Evolutionary conservation across 352 stramenopile genomes (phyloP), one percentile per base, ranked within the genome.

Genomic region (Elongisporangium undulatum): DNA sequence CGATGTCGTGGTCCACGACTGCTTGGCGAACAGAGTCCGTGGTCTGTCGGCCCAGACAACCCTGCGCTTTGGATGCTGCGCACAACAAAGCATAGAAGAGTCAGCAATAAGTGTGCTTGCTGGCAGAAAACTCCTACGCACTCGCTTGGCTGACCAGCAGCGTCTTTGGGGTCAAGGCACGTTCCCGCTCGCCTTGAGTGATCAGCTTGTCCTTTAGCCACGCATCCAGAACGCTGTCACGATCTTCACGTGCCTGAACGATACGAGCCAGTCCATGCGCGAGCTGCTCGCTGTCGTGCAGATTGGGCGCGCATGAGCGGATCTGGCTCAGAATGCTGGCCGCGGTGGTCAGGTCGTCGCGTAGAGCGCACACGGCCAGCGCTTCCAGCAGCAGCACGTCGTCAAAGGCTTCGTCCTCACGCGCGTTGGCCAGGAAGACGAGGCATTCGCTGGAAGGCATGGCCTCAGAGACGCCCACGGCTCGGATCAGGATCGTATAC

Each of bases 1-100:
- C 71, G 53, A 90, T 89, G 48, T 90, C 82, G 51, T 92, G 82
- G 29, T 89, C 72, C 9, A 90, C 78, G 19, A 90, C 79, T 8
- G 80, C 76, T 41, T 80, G 77, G 9, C 79, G 72, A 26, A 90
- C 82, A 0, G 78, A 87, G 48, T 82, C 66, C 0, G 79, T 87
- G 1, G 82, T 90, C 50, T 90, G 76, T 50, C 86, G 65, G 16
- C 82, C 78, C 1, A 92, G 59, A 29, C 76, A 88, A 0, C 79
- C 82, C 1, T 84, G 62, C 9, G 74, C 70, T 60, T 86, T 88
- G 10, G 65, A 58, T 19, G 65, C 64, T 58, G 41, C 56, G 17
- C 56, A 21, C 16, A 59, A 0, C 12, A 53, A 55, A 24, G 13
- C 1, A 49, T 24, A 34, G 49, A n/a, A 56, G 24, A 41, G 29